phyloP scores from a whole-genome alignment of 2,329 filamentous ascomycete genomes.

The Xylariaceae sp. region DNA sequence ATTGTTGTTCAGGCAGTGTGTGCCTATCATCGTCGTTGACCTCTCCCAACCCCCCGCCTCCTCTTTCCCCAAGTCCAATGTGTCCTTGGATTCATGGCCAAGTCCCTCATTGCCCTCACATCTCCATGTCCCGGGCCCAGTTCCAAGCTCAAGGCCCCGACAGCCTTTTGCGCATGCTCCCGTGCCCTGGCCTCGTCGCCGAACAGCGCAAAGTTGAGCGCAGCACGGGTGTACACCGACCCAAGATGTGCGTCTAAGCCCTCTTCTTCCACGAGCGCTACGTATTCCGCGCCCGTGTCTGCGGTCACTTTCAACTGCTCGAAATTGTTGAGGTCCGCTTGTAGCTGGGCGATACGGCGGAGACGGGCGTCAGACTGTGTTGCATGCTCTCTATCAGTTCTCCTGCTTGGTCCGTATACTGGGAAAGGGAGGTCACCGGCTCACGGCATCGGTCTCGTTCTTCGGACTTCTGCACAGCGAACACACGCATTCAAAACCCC shows the following conservation, averaged over 20 bases:
- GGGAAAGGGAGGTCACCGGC: background rate
- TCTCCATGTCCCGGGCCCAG: conserved; percentile 28
- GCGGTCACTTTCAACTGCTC: conserved; percentile 21
- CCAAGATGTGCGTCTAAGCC: conserved; percentile 31
- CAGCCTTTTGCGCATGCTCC: conserved; percentile 31
- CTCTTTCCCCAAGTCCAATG: conserved; percentile 19
- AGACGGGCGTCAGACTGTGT: conserved; percentile 32
- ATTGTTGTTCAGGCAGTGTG: too few relatives aligned
- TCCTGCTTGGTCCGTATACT: background rate
- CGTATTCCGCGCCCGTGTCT: conserved; percentile 28
- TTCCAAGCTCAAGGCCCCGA: conserved; percentile 31
- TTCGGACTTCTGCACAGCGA: conserved; percentile 24
- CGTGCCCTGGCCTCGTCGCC: conserved; percentile 30
- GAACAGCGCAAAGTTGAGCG: conserved; percentile 37
- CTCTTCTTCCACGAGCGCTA: conserved; percentile 32
- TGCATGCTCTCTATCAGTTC: background rate
- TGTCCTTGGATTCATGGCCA: conserved; percentile 27
- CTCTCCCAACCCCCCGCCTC: conserved; percentile 1
- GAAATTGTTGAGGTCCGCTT: conserved; percentile 23
- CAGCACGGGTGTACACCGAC: conserved; percentile 34
- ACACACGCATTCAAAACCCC: conserved; percentile 37
- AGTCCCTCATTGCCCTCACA: conserved; percentile 28
- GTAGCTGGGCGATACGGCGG: conserved; percentile 26
- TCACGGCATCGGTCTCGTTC: conserved; percentile 12
- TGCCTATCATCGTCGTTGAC: too few relatives aligned